Base-by-base conservation (phyloP, 805 yeast genomes). In the Kluyveromyces dobzhanskii region DNA sequence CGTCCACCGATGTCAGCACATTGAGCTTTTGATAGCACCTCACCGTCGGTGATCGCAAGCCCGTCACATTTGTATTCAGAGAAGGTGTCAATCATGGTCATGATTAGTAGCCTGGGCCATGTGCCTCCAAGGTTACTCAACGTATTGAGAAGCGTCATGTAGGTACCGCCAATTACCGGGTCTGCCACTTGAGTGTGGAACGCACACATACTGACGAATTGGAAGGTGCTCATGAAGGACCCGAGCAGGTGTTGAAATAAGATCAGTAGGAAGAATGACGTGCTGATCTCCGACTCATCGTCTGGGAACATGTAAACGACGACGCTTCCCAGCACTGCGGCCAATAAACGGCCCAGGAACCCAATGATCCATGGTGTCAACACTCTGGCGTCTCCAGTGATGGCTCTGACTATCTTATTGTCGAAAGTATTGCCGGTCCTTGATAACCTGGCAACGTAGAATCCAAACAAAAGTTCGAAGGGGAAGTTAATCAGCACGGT, bases 161-260 rank as follows among this genome's bases (percentile, higher is more conserved):
- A 92, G 0, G 98, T 92, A 1, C 98, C 98, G 13, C 98, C 98
- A 51, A 92, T 85, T 14, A 78, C 63, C 0, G 98, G 97, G 57
- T 92, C 98, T 2, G 98, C 95, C 39, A 92, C 84, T 50, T 80
- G 78, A 3, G 97, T 90, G 62, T 90, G 97, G 69, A 92, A 92
- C 0, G 97, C 94, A 54, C 87, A 82, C 31, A 92, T 77, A 1
- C 94, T 83, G 14, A 92, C 97, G 64, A 92, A 90, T 61, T 90
- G 97, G 41, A 92, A 80, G 0, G 98, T 92, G 4, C 87, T 73
- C 94, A 90, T 85, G 61, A 92, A 88, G 8, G 94, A 83, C 13
- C 94, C 85, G 26, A 85, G 57, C 21, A 90, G 68, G 61, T 92
- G 97, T 51, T 85, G 95, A 9, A 80, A 49, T 12, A 90, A 81